Percentiles rank a stretch among this genome's conserved stretches.
phyloP scores from a whole-genome alignment of 2,329 filamentous ascomycete species.

The Fusarium sp. region DNA sequence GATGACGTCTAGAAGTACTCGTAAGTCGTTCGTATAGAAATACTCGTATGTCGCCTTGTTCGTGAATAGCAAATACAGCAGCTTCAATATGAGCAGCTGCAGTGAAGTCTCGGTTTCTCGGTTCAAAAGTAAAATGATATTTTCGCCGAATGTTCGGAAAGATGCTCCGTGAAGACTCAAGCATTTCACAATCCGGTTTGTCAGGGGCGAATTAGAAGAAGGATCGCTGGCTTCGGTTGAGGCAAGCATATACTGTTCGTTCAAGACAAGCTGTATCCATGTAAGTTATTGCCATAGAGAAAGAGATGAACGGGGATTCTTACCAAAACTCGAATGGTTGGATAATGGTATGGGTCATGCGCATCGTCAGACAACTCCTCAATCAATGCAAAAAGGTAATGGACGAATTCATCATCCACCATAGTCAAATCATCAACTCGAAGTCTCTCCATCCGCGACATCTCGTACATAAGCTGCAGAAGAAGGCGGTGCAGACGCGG shows the following conservation, averaged over 20 bases:
- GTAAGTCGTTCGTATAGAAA: conserved; percentile 97
- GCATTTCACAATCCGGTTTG: conserved; percentile 94
- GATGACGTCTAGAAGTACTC: conserved; percentile 94
- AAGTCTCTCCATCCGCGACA: conserved; percentile 90
- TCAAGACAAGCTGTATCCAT: conserved; percentile 81
- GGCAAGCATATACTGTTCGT: conserved; percentile 97
- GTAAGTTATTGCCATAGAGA: conserved; percentile 31
- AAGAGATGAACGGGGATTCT: conserved; percentile 51
- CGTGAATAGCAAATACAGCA: conserved; percentile 95
- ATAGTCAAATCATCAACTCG: conserved; percentile 80
- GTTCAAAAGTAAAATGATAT: conserved; percentile 94
- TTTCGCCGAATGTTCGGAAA: conserved; percentile 97
- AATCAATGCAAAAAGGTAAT: conserved; percentile 86
- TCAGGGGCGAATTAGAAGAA: conserved; percentile 69
- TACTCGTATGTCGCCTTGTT: conserved; percentile 94
- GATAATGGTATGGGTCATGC: conserved; percentile 95
- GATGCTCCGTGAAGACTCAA: conserved; percentile 82
- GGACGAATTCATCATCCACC: conserved; percentile 84
- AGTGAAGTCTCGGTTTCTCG: conserved; percentile 94
- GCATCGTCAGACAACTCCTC: conserved; percentile 89
- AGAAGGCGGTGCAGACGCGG: conserved; percentile 82
- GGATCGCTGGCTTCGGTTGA: conserved; percentile 65
- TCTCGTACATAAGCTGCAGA: conserved; percentile 93
- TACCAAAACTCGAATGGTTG: conserved; percentile 92
- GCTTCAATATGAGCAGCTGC: conserved; percentile 95